Evolutionary conservation across 345 rosid genomes (phyloP).

Genomic region (Abelmoschus esculentus): DNA sequence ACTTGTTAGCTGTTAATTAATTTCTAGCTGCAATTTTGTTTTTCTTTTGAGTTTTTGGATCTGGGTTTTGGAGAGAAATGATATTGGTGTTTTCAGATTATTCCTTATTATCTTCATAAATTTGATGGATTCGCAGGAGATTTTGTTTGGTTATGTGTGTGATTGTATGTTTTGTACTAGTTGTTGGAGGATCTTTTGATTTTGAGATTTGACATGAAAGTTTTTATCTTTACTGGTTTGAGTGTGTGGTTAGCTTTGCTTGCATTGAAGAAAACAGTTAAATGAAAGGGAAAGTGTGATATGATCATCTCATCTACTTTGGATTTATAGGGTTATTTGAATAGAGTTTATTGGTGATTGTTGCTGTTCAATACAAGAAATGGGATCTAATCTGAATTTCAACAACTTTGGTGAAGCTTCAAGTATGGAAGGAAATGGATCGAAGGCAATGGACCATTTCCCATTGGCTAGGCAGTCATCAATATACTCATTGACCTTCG

Average conservation of each 20-base stretch:
- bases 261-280: constrained; percentile 11
- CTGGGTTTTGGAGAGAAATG: background rate
- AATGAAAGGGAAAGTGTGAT: background rate
- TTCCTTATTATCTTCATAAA: constrained; percentile 21
- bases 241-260: constrained; percentile 9
- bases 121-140: constrained; percentile 12
- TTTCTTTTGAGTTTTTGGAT: background rate
- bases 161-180: constrained; percentile 11
- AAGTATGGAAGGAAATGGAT: constrained; percentile 30
- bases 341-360: constrained; percentile 9
- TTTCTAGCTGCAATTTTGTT: background rate
- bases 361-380: constrained; percentile 18
- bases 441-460: constrained; percentile 29
- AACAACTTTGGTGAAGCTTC: constrained; percentile 43
- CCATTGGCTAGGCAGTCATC: constrained; percentile 67
- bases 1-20: background rate
- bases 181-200: constrained; percentile 8
- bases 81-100: background rate
- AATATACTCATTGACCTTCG: constrained; percentile 73
- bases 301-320: constrained; percentile 14
- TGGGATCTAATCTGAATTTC: constrained; percentile 70
- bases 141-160: constrained; percentile 8
- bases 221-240: background rate
- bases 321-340: constrained; percentile 8
- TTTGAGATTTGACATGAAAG: background rate